Percentiles rank a stretch among this genome's conserved stretches.
phyloP scores from a whole-genome alignment of 768 basidiomycete genomes.

The Mrakia frigida region DNA sequence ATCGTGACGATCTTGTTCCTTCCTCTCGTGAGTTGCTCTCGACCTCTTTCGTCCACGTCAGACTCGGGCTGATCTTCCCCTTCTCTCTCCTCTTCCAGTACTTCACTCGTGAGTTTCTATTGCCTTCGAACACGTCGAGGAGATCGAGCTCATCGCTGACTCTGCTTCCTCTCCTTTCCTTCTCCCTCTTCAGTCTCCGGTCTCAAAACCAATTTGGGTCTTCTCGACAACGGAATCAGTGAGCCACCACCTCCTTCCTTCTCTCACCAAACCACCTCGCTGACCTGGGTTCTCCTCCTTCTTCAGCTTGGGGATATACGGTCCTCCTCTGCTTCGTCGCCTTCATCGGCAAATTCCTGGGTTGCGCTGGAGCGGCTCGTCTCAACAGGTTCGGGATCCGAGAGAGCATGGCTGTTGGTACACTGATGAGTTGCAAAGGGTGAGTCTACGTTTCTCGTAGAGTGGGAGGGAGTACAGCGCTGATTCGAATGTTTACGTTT shows the following conservation, averaged over 20 bases:
- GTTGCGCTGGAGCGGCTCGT: constrained; percentile 60
- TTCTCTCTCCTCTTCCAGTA: constrained; percentile 51
- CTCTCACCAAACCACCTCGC: not conserved
- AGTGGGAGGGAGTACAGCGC: not conserved
- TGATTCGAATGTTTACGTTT: not conserved
- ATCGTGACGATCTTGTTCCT: constrained; percentile 69
- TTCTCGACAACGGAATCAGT: constrained; percentile 63
- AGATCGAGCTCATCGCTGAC: not conserved
- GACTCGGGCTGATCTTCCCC: too few species aligned
- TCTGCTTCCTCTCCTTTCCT: not conserved
- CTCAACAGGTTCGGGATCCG: constrained; percentile 61
- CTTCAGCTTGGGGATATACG: constrained; percentile 65
- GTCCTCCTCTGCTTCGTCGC: constrained; percentile 68
- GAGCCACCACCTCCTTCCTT: not conserved
- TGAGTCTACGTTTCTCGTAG: constrained; percentile 40
- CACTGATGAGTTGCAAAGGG: constrained; percentile 89
- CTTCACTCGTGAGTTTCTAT: constrained; percentile 55
- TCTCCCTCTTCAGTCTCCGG: constrained; percentile 55
- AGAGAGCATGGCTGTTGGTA: constrained; percentile 77
- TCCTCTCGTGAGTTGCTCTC: constrained; percentile 48
- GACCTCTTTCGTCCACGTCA: not conserved
- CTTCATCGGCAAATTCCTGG: constrained; percentile 72
- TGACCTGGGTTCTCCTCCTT: not conserved
- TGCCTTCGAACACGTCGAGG: not conserved
- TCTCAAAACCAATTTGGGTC: constrained; percentile 69